Evolutionary conservation across 2,329 filamentous ascomycete species (phyloP), one percentile per base, ranked within the genome.

Genomic region (Huntiella abstrusa): DNA sequence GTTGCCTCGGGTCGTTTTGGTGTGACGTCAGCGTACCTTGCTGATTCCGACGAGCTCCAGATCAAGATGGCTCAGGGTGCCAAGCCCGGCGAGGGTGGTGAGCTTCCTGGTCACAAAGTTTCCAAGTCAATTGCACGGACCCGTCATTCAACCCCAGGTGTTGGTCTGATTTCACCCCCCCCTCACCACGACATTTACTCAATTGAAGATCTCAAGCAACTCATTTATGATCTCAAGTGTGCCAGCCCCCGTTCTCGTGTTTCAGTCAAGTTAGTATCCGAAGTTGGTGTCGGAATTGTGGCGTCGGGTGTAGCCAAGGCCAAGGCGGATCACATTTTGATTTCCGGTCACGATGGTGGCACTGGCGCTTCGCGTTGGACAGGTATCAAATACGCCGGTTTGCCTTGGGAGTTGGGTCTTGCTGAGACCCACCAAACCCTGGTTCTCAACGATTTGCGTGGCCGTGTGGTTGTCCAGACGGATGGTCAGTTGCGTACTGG

Each of bases 61-160:
- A 96, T 96, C 67, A 96, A 96, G 75, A 96, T 96, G 88, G 88
- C 88, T 7, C 88, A 96, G 65, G 88, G 88, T 60, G 88, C 88
- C 52, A 96, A 96, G 73, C 88, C 88, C 48, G 88, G 88, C 64
- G 88, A 96, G 64, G 88, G 88, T 68, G 88, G 88, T 73, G 88
- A 96, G 64, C 75, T 96, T 58, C 88, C 88, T 43, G 88, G 88
- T 36, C 86, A 95, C 71, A 96, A 96, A 67, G 88, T 96, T 22
- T 91, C 87, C 51, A 83, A 83, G 58, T 83, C 85, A 5, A 96
- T 96, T 62, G 88, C 85, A 49, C 82, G 84, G 56, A 96, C 88
- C 48, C 81, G 88, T 61, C 87, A 95, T 68, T 96, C 88, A 7
- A 96, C 88, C 4, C 86, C 88, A 53, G 88, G 88, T 63, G 88